Evolutionary conservation across 2,329 filamentous ascomycete species (phyloP), one percentile per base, ranked within the genome.

Genomic region (Phyllosticta citrichinensis): DNA sequence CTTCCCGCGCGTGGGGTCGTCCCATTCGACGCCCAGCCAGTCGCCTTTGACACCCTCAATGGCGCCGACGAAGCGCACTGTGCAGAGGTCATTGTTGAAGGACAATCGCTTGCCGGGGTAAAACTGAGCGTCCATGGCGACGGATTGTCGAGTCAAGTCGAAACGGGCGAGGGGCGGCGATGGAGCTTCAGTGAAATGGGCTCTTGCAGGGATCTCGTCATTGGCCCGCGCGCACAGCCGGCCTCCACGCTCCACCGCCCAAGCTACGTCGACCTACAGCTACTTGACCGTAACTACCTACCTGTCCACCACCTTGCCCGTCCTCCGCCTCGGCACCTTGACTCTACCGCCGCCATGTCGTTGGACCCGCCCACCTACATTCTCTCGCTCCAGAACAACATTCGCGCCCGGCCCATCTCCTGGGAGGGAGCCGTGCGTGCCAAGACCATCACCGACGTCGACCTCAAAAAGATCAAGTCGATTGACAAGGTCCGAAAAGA

Each of bases 21-120:
- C 93, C 94, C 94, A 99, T 81, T 99, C 94, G 55, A 97, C 90
- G 55, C 94, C 94, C 35, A 97, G 81, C 92, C 93, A 97, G 64
- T 82, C 79, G 56, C 91, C 89, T 52, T 83, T 80, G 9, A 91
- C 92, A 66, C 88, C 89, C 57, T 83, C 80, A 8, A 97, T 87
- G 35, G 81, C 74, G 53, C 94, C 94, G 63, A 89, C 76, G 70
- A 92, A 97, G 63, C 91, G 86, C 62, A 97, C 82, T 0, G 93
- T 97, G 75, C 92, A 96, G 52, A 88, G 76, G 20, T 85, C 84
- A 33, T 84, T 85, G 65, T 88, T 85, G 68, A 89, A 95, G 3
- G 90, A 96, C 51, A 93, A 79, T 14, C 94, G 86, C 74, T 94
- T 86, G 58, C 89, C 89, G 64, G 87, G 71, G 67, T 81, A 76